phyloP scores from a whole-genome alignment of 176 grass and related monocot species.

The Chloris gayana region DNA sequence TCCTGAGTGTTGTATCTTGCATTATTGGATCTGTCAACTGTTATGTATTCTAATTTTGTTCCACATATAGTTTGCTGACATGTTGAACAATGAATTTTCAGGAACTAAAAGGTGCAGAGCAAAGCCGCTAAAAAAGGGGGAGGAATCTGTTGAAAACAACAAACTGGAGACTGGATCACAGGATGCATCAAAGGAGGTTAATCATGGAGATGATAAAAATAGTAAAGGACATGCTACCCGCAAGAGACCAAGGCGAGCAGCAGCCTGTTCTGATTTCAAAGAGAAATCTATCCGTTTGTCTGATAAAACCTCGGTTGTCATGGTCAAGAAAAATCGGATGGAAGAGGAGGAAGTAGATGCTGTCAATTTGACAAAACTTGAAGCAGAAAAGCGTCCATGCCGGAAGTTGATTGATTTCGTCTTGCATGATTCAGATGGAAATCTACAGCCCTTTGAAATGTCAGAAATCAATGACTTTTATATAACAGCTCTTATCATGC shows the following conservation, averaged over 20 bases:
- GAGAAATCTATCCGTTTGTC: constrained; percentile 73
- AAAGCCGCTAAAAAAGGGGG: constrained; percentile 62
- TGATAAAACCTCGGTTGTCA: constrained; percentile 64
- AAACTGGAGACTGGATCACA: constrained; percentile 37
- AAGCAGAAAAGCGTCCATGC: constrained; percentile 71
- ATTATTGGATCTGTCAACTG: background rate
- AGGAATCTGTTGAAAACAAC: constrained; percentile 39
- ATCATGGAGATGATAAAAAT: constrained; percentile 48
- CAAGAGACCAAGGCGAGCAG: constrained; percentile 77
- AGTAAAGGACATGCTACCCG: constrained; percentile 22
- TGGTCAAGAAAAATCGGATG: constrained; percentile 60
- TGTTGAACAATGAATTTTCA: constrained; percentile 42
- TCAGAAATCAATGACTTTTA: constrained; percentile 92
- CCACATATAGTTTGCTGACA: constrained; percentile 21
- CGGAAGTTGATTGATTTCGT: constrained; percentile 88
- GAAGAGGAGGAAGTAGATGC: constrained; percentile 91
- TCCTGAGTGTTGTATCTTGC: constrained; percentile 16
- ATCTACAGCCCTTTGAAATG: constrained; percentile 96
- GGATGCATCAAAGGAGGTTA: constrained; percentile 15
- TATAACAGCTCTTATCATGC: constrained; percentile 93
- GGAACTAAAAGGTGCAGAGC: constrained; percentile 68
- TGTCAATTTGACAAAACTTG: constrained; percentile 78
- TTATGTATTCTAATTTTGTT: constrained; percentile 24
- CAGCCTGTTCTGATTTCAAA: constrained; percentile 83
- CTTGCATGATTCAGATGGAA: constrained; percentile 88